Percentiles rank a stretch among this genome's conserved stretches.
Conservation (phyloP, 2,329 filamentous ascomycete genomes). For the Coniochaeta sp. region DNA sequence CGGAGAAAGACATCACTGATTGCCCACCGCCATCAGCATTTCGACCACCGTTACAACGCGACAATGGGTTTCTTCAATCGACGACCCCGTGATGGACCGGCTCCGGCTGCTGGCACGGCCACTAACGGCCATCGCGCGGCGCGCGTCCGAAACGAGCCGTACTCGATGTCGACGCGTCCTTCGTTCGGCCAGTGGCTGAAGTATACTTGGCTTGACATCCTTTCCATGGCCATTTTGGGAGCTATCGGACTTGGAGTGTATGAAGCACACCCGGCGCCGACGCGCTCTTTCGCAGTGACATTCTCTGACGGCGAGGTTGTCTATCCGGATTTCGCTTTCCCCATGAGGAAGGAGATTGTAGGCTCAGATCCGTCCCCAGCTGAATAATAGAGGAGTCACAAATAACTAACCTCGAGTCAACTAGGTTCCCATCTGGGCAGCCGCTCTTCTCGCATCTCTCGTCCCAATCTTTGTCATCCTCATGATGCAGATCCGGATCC, state of each 20-base stretch:
- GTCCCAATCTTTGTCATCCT: constrained; percentile 59
- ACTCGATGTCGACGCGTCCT: constrained; percentile 32
- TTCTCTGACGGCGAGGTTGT: constrained; percentile 63
- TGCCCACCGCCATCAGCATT: background rate
- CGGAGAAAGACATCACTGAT: background rate
- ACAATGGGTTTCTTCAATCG: constrained; percentile 19
- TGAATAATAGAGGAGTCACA: background rate
- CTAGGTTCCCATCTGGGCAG: constrained; percentile 58
- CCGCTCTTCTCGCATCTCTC: constrained; percentile 57
- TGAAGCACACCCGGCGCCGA: constrained; percentile 56
- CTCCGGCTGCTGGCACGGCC: constrained; percentile 3
- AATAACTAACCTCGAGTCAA: background rate
- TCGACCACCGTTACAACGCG: background rate
- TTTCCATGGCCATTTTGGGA: constrained; percentile 39
- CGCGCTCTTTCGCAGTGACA: constrained; percentile 61
- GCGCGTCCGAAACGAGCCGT: constrained; percentile 8
- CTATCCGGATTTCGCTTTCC: constrained; percentile 55
- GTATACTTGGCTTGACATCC: constrained; percentile 57
- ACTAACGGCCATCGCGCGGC: constrained; percentile 3
- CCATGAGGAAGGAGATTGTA: background rate
- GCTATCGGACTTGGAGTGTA: constrained; percentile 62
- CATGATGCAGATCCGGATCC: constrained; percentile 59
- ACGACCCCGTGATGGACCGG: constrained; percentile 9
- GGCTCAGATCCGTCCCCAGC: background rate
- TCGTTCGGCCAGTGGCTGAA: constrained; percentile 65